Base-by-base conservation (phyloP, 1,284 basidiomycete species). In the Naganishia cerealis region DNA sequence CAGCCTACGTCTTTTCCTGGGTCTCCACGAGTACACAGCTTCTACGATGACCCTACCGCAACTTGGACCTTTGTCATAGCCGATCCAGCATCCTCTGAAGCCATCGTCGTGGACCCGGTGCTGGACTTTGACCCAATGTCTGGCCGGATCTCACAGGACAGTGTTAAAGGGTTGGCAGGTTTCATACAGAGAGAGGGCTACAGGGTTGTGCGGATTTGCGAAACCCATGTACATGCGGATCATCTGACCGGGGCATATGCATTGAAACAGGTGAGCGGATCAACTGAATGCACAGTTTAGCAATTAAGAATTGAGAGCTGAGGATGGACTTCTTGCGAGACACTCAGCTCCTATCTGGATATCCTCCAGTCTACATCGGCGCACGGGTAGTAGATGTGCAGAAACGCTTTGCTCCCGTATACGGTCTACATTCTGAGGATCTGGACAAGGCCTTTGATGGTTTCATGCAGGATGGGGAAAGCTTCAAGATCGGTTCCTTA, bases 21-120 rank as follows among this genome's bases (percentile, higher is more conserved):
- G 18, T 70, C 73, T 0, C 73, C 74, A 1, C 55, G 71, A 26
- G 72, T 73, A 16, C 72, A 75, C 70, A 71, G 70, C 57, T 77
- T 78, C 69, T 78, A 71, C 65, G 73, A 78, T 63, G 42, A 67
- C 2, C 52, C 71, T 1, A 74, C 72, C 1, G 57, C 70, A 1
- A 77, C 76, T 12, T 78, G 74, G 72, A 73, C 72, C 2, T 78
- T 75, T 59, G 65, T 78, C 53, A 71, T 75, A 54, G 72, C 72
- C 16, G 68, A 70, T 65, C 72, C 74, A 0, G 24, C 54, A 1
- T 70, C 75, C 0, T 55, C 59, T 21, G 38, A 69, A 24, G 71
- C 72, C 13, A 66, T 75, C 53, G 53, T 77, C 52, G 72, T 78
- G 56, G 77, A 78, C 56, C 72, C 77, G 2, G 74, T 72, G 18